phyloP scores from a whole-genome alignment of 352 stramenopile genomes.

The Pythium rishiriense region DNA sequence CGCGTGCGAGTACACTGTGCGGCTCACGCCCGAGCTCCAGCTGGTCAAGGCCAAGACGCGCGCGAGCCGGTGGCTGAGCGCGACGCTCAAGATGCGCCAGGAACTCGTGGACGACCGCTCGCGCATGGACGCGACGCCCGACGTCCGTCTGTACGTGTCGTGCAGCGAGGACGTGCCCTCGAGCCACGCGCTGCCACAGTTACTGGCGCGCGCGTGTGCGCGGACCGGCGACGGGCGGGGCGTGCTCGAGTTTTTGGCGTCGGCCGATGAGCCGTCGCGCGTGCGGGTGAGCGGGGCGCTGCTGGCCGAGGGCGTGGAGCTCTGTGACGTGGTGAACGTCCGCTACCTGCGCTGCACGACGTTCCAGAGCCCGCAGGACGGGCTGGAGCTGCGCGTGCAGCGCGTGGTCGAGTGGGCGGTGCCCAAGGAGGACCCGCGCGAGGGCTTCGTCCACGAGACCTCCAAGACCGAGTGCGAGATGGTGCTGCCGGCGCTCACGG shows the following conservation, averaged over 20 bases:
- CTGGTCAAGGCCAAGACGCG: slow-evolving; percentile 63
- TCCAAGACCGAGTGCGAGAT: slow-evolving; percentile 72
- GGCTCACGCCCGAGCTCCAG: slow-evolving; percentile 52
- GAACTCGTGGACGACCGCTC: slow-evolving; percentile 62
- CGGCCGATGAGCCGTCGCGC: slow-evolving; percentile 23
- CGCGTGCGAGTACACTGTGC: slow-evolving; percentile 64
- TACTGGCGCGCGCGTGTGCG: slow-evolving; percentile 25
- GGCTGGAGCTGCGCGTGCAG: slow-evolving; percentile 20
- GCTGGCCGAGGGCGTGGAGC: slow-evolving; percentile 39
- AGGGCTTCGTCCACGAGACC: slow-evolving; percentile 54
- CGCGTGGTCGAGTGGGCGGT: slow-evolving; percentile 57
- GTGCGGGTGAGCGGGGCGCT: slow-evolving; percentile 60
- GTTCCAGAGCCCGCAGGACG: slow-evolving; percentile 35
- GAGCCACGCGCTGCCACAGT: slow-evolving; percentile 38
- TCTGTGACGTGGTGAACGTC: slow-evolving; percentile 51
- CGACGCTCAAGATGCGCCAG: slow-evolving; percentile 82
- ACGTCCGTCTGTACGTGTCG: slow-evolving; percentile 79
- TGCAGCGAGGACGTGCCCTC: slow-evolving; percentile 57
- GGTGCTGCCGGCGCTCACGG: slow-evolving; percentile 52
- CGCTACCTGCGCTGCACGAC: slow-evolving; percentile 51
- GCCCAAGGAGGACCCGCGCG: slow-evolving; percentile 37
- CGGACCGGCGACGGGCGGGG: slow-evolving; percentile 37
- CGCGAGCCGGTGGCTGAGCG: slow-evolving; percentile 69
- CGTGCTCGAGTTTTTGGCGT: slow-evolving; percentile 55
- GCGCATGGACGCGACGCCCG: slow-evolving; percentile 67